Base-by-base conservation (phyloP, 176 grass and related monocot genomes). In the Oryza australiensis region DNA sequence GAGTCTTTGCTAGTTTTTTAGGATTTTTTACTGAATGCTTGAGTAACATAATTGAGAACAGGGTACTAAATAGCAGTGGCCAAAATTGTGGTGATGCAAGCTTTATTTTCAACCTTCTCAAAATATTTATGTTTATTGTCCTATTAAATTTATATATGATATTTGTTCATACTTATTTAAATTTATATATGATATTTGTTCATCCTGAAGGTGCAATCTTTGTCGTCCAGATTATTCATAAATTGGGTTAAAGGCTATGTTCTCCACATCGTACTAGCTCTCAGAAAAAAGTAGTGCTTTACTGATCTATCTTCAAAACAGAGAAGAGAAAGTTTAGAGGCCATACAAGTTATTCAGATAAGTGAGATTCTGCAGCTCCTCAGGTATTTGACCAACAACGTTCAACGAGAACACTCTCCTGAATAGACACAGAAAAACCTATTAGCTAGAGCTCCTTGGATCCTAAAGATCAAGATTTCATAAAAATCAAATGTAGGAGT, bases 341-440 rank as follows among this genome's bases (percentile, higher is more conserved):
- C 1, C 49, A 18, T 53, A 53, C 49, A 53, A 13, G 49, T 53
- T 53, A 53, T 53, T 53, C 49, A 90, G 91, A 23, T 87, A 83
- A 12, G 91, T 80, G 41, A 93, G 77, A 67, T 83, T 86, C 69
- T 90, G 88, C 22, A 90, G 82, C 26, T 94, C 91, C 22, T 89
- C 74, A 20, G 88, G 88, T 72, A 94, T 86, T 41, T 41, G 65
- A 40, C 91, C 91, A 13, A 76, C 82, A 75, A 88, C 88, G 66
- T 85, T 70, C 63, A 90, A 43, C 0, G 53, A 69, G 29, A 64
- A 81, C 7, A 88, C 88, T 60, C 22, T 94, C 81, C 91, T 93
- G 84, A 32, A 33, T 34, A 12, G 14, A 29, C 18, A 22, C 49
- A 53, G 5, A 53, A 53, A 53, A 16, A 53, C 14, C 3, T 53